A percentile compares a stretch with the other conserved stretches of the same genome.
Evolutionary conservation across 2,329 filamentous ascomycete species (phyloP).

Genomic region (Sphaerulina musiva): DNA sequence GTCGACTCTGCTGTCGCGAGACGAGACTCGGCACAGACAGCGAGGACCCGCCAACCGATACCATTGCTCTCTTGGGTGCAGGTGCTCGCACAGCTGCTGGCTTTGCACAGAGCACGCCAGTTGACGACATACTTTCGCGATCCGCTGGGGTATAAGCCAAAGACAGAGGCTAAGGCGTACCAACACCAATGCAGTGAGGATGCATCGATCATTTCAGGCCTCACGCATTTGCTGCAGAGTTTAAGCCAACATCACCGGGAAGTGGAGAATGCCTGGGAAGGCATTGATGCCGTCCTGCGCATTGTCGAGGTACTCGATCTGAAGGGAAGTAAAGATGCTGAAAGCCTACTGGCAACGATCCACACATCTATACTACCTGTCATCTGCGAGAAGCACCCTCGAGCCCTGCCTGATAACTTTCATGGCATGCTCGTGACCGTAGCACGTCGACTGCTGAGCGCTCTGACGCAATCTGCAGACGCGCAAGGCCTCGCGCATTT

Average conservation of each 20-base stretch:
- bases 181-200: neutral
- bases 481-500: constrained; percentile 9
- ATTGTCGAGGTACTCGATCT: constrained; percentile 9
- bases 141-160: constrained; percentile 4
- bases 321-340: constrained; percentile 8
- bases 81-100: constrained; percentile 15
- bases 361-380: constrained; percentile 24
- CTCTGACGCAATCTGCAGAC: constrained; percentile 2
- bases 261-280: constrained; percentile 20
- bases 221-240: constrained; percentile 11
- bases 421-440: constrained; percentile 19
- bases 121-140: constrained; percentile 3
- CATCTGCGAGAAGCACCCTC: constrained; percentile 29
- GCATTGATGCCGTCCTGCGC: constrained; percentile 21
- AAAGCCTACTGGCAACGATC: constrained; percentile 20
- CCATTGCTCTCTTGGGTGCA: constrained; percentile 18
- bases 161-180: neutral
- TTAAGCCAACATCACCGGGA: constrained; percentile 14
- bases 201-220: neutral
- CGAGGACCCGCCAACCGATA: constrained; percentile 15
- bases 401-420: constrained; percentile 25
- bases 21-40: constrained; percentile 24
- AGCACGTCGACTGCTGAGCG: constrained; percentile 3
- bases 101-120: constrained; percentile 1
- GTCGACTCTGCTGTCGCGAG: constrained; percentile 18